Evolutionary conservation across 1,284 basidiomycete species (phyloP), one percentile per base, ranked within the genome.

Genomic region (Trichosporon inkin): DNA sequence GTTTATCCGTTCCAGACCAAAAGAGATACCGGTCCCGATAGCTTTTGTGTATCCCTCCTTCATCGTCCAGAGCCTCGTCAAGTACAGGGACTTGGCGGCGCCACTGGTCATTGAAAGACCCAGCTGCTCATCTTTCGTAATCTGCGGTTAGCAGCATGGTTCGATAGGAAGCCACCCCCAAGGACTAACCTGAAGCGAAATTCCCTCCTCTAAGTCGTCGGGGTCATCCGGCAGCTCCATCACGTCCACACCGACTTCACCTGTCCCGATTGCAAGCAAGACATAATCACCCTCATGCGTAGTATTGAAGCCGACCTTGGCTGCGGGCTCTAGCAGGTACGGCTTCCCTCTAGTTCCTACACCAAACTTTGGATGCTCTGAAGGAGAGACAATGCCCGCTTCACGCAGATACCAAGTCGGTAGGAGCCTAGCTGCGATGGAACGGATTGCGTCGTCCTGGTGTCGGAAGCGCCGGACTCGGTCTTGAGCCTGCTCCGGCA

Each of bases 21-120:
- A 76, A 2, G 64, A 62, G 36, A 77, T 68, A 1, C 76, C 76
- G 34, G 73, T 71, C 1, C 73, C 74, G 7, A 70, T 67, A 3
- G 75, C 75, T 62, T 77, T 77, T 2, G 70, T 71, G 52, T 65
- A 77, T 0, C 66, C 69, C 56, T 77, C 75, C 55, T 77, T 77
- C 53, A 73, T 36, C 0, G 73, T 68, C 75, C 75, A 77, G 1
- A 75, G 58, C 11, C 60, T 69, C 3, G 73, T 71, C 11, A 76
- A 49, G 22, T 63, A 58, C 53, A 61, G 56, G 28, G 67, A 62
- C 41, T 69, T 64, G 39, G 58, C 38, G 11, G 32, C 24, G 2
- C 63, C 63, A 2, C 57, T 39, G 8, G 57, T 44, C 1, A 39
- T 39, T 1, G 63, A 59, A 1, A 75, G 57, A 6, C 39, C 38